Conservation (phyloP, 2,329 filamentous ascomycete genomes). For the Fusarium nelsonii region DNA sequence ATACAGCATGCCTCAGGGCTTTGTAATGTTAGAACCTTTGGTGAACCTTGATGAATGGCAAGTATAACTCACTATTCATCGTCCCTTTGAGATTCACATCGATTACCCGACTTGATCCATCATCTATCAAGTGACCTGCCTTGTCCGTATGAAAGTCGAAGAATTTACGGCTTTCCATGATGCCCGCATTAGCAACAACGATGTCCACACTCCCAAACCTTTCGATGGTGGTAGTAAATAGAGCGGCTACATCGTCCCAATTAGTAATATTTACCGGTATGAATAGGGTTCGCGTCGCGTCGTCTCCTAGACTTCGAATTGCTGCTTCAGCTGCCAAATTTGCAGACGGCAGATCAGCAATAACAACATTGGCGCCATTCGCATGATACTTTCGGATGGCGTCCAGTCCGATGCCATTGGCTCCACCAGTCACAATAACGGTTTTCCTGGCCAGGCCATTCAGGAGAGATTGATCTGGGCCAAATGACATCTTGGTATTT, state of each 20-base stretch:
- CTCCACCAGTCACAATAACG: not conserved
- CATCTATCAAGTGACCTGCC: not conserved
- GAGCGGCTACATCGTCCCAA: not conserved
- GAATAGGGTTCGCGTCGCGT: not conserved
- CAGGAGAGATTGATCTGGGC: not conserved
- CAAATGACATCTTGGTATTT: not conserved
- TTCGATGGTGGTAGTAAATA: not conserved
- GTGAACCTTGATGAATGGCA: not conserved
- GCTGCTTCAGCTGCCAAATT: not conserved
- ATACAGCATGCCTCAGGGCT: not conserved
- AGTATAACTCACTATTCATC: not conserved
- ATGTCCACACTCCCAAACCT: not conserved
- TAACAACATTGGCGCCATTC: not conserved
- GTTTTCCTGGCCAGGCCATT: not conserved
- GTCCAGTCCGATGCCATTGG: not conserved
- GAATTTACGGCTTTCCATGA: not conserved
- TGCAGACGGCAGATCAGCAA: not conserved
- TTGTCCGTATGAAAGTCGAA: not conserved
- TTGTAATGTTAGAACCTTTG: not conserved
- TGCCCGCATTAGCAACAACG: not conserved
- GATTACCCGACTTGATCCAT: not conserved
- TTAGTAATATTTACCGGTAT: not conserved
- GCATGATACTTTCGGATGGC: not conserved
- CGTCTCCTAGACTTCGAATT: not conserved
- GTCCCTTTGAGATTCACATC: conserved; percentile 3